phyloP scores from a whole-genome alignment of 1,284 basidiomycete species.

The Pterulicium gracile region DNA sequence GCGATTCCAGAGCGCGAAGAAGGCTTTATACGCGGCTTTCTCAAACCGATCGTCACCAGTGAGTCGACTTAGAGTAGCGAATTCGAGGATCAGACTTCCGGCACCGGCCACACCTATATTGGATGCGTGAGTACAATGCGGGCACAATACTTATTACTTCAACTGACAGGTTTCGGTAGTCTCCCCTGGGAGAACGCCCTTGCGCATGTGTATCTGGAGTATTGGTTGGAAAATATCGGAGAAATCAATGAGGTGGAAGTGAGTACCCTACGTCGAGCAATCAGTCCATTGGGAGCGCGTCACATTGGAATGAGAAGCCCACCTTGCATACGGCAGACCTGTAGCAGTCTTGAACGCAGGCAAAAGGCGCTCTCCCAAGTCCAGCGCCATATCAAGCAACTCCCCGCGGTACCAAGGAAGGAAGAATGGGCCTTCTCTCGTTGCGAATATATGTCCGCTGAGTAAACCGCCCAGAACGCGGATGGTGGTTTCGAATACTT shows the following conservation, averaged over 20 bases:
- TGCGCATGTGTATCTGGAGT: constrained; percentile 61
- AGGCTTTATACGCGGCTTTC: constrained; percentile 74
- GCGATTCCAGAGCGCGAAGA: constrained; percentile 88
- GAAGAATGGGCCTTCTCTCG: constrained; percentile 52
- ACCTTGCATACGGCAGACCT: constrained; percentile 79
- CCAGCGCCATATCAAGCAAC: constrained; percentile 69
- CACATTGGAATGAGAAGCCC: no score
- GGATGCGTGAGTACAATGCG: constrained; percentile 6
- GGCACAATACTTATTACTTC: constrained; percentile 5
- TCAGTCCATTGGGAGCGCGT: not conserved
- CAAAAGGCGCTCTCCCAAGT: constrained; percentile 74
- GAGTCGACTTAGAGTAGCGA: constrained; percentile 81
- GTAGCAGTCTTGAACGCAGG: constrained; percentile 86
- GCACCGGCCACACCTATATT: constrained; percentile 78
- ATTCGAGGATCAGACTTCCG: constrained; percentile 85
- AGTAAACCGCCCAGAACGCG: constrained; percentile 82
- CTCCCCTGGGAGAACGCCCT: constrained; percentile 59
- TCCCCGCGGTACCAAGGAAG: constrained; percentile 71
- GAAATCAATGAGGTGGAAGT: constrained; percentile 7
- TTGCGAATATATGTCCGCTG: constrained; percentile 77
- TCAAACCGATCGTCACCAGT: constrained; percentile 85
- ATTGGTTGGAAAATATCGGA: constrained; percentile 8
- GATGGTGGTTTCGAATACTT: constrained; percentile 88
- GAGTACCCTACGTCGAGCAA: constrained; percentile 1
- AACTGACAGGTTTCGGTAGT: constrained; percentile 68